Conservation (phyloP, 805 yeast genomes). For the Yamadazyma sp. region DNA sequence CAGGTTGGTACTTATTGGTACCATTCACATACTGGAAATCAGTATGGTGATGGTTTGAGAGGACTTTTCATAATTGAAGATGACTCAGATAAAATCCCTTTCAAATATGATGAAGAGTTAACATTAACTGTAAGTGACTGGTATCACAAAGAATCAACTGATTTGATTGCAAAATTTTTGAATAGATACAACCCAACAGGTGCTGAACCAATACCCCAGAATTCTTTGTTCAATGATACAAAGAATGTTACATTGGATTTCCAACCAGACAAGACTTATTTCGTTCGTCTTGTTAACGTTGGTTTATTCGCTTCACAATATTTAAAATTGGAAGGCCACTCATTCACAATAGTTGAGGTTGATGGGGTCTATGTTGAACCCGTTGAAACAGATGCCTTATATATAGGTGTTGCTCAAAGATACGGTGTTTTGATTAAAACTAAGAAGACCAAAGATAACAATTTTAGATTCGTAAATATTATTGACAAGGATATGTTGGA, state of each 20-base stretch:
- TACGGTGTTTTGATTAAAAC: constrained; percentile 78
- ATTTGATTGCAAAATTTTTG: constrained; percentile 56
- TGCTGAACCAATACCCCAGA: constrained; percentile 94
- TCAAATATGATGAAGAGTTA: constrained; percentile 76
- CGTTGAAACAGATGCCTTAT: constrained; percentile 64
- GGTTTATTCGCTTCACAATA: constrained; percentile 94
- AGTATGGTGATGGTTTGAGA: constrained; percentile 75
- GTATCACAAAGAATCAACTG: constrained; percentile 69
- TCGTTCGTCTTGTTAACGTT: constrained; percentile 73
- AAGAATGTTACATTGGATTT: constrained; percentile 73
- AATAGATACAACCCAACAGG: constrained; percentile 88
- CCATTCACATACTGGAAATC: constrained; percentile 75
- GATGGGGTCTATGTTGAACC: constrained; percentile 88
- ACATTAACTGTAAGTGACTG: constrained; percentile 74
- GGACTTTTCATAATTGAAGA: constrained; percentile 62
- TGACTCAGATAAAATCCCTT: constrained; percentile 17
- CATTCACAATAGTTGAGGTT: constrained; percentile 80
- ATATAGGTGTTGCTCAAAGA: constrained; percentile 90
- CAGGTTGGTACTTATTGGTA: constrained; percentile 57
- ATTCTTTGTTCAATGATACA: constrained; percentile 77
- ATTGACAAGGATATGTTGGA: constrained; percentile 86
- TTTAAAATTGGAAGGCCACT: constrained; percentile 85
- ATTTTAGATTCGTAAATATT: constrained; percentile 79
- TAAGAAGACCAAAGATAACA: constrained; percentile 54
- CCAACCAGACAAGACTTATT: constrained; percentile 81